These are phyloP conservation scores for Lactuca saligna DNA, from an alignment of 129 eudicot species.

Conservation along the genomic window DNA sequence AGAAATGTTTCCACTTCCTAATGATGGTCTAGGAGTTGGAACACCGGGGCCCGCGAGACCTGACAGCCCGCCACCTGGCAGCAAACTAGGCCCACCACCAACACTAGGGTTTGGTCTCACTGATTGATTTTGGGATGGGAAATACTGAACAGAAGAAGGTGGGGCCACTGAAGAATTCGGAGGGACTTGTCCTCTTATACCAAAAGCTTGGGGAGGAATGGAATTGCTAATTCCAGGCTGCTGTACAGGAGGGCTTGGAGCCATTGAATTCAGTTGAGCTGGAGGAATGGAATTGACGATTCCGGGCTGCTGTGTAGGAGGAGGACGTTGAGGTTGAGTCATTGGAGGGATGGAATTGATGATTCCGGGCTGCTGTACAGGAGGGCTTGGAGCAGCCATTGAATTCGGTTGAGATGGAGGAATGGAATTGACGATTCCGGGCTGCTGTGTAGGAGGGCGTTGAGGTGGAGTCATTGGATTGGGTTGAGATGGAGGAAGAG, in stretches of 20 bases:
- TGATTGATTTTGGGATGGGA: conserved; percentile 56
- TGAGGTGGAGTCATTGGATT: conserved; percentile 44
- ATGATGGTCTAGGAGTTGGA: conserved; percentile 41
- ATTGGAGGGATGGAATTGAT: conserved; percentile 34
- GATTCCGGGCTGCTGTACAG: conserved; percentile 46
- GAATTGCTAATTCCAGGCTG: conserved; percentile 44
- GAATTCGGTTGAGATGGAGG: conserved; percentile 52
- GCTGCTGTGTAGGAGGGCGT: conserved; percentile 48
- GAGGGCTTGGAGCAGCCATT: conserved; percentile 39
- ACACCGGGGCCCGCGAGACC: conserved; percentile 46
- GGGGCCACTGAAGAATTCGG: conserved; percentile 37
- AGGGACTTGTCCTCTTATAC: conserved; percentile 68
- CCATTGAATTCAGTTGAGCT: conserved; percentile 48
- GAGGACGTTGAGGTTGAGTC: conserved; percentile 36
- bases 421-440: conserved; percentile 36
- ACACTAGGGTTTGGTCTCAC: conserved; percentile 55
- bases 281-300: conserved; percentile 39
- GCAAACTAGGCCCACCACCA: conserved; percentile 33
- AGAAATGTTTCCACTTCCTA: conserved; percentile 53
- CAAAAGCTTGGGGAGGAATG: conserved; percentile 52
- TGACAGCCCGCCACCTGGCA: conserved; percentile 36
- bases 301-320: conserved; percentile 49
- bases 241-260: conserved; percentile 53
- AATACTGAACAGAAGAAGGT: conserved; percentile 43
- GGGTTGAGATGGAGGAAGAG: conserved; percentile 56